Evolutionary conservation across 208 protist species (phyloP).

Genomic region (Acanthamoeba triangularis): DNA sequence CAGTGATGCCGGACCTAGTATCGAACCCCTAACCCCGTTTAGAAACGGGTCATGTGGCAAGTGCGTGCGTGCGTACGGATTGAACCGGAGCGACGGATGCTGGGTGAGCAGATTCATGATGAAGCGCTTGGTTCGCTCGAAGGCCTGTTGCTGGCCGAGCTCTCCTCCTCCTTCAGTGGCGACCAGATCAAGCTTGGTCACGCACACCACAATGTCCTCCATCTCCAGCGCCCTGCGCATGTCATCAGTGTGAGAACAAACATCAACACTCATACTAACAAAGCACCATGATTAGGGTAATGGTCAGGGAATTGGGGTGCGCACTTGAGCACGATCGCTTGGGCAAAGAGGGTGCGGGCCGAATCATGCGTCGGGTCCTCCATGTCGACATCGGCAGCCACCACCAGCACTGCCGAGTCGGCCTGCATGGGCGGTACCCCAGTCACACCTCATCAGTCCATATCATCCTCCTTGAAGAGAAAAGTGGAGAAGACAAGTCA

Average conservation of each 20-base stretch:
- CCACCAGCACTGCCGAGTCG: neutral
- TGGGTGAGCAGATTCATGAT: neutral
- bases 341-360: neutral
- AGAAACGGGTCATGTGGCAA: too few species aligned
- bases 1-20: too few species aligned
- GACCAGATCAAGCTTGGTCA: neutral
- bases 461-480: too few species aligned
- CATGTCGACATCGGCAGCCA: neutral
- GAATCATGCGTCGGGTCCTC: neutral
- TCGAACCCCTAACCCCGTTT: too few species aligned
- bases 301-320: too few species aligned
- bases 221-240: neutral
- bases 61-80: neutral
- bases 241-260: neutral
- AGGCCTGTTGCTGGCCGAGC: neutral
- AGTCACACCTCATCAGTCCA: too few species aligned
- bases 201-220: neutral
- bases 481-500: too few species aligned
- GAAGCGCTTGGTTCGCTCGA: neutral
- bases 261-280: neutral
- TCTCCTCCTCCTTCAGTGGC: too few species aligned
- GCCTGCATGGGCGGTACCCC: too few species aligned
- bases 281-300: too few species aligned
- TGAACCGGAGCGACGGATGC: neutral
- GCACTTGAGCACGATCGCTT: neutral